Evolutionary conservation across 192 early-diverging fungal species (phyloP), one percentile per base, ranked within the genome.

Genomic region (Coemansia sp.): DNA sequence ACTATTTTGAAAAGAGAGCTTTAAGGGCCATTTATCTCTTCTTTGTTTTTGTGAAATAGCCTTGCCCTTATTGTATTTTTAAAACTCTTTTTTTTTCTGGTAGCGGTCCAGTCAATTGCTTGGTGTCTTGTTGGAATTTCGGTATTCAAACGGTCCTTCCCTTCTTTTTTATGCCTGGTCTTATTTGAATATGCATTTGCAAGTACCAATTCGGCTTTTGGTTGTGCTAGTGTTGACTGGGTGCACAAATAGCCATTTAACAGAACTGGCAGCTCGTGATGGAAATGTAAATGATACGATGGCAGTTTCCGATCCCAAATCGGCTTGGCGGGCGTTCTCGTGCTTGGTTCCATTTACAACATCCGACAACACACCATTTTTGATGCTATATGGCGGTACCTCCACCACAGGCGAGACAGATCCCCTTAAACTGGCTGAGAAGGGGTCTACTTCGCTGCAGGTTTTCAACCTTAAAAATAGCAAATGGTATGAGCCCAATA

Each of bases 381-480:
- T 78, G 33, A 71, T 80, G 68, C 50, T 76, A 12, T 75, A 80
- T 39, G 78, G 78, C 51, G 78, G 78, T 11, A 71, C 73, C 49
- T 64, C 39, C 61, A 59, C 44, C 38, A 26, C 55, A n/a, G 18
- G 14, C 12, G 62, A 53, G 21, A 50, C 40, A 31, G 59, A 75
- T 15, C 72, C 72, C 21, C 61, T 80, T 6, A 36, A 28, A 28
- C 47, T 49, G 0, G 65, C 78, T 6, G 53, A 54, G 9, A 59
- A 53, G 15, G 74, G 74, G 11, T 38, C 50, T 15, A 69, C 35
- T 42, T 37, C 52, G 3, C 19, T 81, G 19, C 63, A 64, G 9
- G 63, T 78, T 6, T 81, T 81, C 37, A 63, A 81, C 59, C 37
- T 60, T 16, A 64, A 63, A 18, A 65, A 52, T 47, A 72, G 37